Conservation (phyloP, 129 eudicot genomes). For the Pittosporum tobira region DNA sequence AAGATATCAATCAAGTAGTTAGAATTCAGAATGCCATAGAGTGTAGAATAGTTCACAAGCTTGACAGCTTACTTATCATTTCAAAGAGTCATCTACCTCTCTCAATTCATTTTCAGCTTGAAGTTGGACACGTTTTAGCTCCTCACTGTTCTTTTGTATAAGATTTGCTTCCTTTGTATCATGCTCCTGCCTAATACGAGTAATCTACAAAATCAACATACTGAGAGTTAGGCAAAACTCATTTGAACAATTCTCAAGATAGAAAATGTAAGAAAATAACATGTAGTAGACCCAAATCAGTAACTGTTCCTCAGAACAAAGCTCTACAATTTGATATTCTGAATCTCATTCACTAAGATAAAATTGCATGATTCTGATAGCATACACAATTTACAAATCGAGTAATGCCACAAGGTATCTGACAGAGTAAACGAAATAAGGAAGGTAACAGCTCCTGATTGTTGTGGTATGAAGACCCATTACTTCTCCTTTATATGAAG, state of each 20-base stretch:
- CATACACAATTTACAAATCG: background rate
- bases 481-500: too few relatives aligned
- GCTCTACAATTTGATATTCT: background rate
- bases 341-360: background rate
- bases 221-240: background rate
- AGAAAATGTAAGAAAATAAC: background rate
- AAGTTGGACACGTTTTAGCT: constrained; percentile 47
- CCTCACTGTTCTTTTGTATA: constrained; percentile 55
- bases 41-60: constrained; percentile 8
- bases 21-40: constrained; percentile 11
- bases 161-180: constrained; percentile 47
- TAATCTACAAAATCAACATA: constrained; percentile 35
- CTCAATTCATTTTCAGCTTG: constrained; percentile 67
- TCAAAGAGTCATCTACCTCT: constrained; percentile 46
- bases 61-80: background rate
- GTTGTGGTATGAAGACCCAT: constrained; percentile 2
- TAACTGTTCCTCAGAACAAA: background rate
- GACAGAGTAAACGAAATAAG: background rate
- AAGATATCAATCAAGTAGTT: constrained; percentile 1
- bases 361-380: background rate
- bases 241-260: background rate
- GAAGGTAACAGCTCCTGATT: background rate
- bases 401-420: background rate
- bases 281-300: background rate
- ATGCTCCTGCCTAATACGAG: constrained; percentile 43